phyloP scores from a whole-genome alignment of 106 monocot species.

The Apostasia ramifera region DNA sequence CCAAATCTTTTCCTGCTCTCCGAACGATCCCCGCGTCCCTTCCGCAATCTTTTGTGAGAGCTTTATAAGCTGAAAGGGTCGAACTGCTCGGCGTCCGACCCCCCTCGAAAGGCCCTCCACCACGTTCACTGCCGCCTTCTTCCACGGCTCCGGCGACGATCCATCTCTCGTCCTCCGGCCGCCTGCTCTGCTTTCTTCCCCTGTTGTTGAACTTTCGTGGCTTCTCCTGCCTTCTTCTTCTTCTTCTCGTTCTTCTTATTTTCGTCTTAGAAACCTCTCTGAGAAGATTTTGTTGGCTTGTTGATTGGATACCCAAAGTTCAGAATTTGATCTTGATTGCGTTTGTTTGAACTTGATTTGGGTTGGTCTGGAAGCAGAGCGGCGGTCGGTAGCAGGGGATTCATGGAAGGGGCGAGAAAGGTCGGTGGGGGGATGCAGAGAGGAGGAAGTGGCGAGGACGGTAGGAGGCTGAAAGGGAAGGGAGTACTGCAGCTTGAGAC shows the following conservation, averaged over 20 bases:
- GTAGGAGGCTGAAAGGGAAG: conserved; percentile 3
- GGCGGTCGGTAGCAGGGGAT: not conserved
- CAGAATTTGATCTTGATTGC: not conserved
- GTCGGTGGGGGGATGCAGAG: not conserved
- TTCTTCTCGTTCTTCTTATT: not conserved
- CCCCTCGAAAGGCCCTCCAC: no score
- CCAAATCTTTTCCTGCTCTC: not conserved
- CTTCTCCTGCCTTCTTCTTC: not conserved
- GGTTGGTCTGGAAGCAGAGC: no score
- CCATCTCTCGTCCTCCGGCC: not conserved
- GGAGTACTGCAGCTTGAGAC: not conserved
- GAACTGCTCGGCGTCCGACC: no score
- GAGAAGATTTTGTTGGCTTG: no score
- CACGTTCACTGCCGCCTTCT: no score
- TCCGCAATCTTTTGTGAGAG: not conserved
- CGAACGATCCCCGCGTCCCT: not conserved
- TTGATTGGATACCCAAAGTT: no score
- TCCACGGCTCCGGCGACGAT: not conserved
- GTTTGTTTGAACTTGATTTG: no score
- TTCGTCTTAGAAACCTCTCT: not conserved
- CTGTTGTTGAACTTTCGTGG: not conserved
- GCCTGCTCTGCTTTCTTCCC: not conserved
- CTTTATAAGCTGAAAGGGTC: not conserved
- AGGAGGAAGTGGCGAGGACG: not conserved
- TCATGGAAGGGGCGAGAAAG: conserved; percentile 1